Evolutionary conservation across 345 rosid genomes (phyloP), one percentile per base, ranked within the genome.

Genomic region (Salix viminalis): DNA sequence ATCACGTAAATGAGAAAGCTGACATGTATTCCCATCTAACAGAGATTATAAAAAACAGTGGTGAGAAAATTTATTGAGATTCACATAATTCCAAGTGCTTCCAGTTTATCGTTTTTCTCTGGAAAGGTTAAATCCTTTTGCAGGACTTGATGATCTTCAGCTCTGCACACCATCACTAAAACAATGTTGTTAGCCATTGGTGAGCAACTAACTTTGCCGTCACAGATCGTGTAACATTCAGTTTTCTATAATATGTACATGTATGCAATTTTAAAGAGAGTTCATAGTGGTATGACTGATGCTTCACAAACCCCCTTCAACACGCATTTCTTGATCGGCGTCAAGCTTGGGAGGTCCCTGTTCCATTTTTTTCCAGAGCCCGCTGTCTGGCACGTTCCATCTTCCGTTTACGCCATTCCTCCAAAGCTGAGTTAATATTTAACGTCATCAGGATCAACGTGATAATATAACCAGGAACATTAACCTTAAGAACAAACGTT

Each of bases 371-470:
- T 83, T 78, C 97, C 78, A 84, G 80, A 76, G 85, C 85, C 18
- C 94, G 87, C 72, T 77, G 90, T 82, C 92, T 88, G 2, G 96
- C 97, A 69, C 96, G 84, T 68, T 92, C 96, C 91, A 94, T 92
- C 87, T 91, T 94, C 80, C 95, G 82, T 81, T 89, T 92, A 23
- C 95, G 88, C 97, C 98, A 94, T 79, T 92, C 95, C 82, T 92
- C 98, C 44, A 91, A 75, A 75, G 98, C 97, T 92, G 89, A 54
- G 21, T 48, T 74, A 24, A 24, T 32, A 36, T 14, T 2, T 14
- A 10, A 42, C 12, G 39, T 75, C 52, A 82, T 78, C 42, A 66
- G 28, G 73, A 65, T 28, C 4, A 41, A 58, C 66, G 15, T 41
- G 58, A 34, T 6, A 8, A 39, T 37, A 26, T 61, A 9, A 36